These are phyloP conservation scores for Lanmaoa pseudosensibilis DNA, from an alignment of 768 basidiomycete genomes.

Conservation along the genomic window DNA sequence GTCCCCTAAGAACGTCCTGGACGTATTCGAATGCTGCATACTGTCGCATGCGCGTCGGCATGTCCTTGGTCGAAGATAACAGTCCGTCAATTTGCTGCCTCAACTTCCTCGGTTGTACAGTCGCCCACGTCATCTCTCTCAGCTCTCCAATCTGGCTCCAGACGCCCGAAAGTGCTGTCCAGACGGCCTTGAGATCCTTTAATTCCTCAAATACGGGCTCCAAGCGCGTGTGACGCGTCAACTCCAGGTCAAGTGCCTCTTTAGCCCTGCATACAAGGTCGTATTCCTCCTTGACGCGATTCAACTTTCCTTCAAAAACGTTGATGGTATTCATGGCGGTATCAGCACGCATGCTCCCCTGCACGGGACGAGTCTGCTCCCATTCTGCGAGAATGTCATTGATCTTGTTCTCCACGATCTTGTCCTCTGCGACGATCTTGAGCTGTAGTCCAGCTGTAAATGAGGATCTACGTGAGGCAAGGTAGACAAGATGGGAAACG, in stretches of 20 bases:
- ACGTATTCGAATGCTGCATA: slow-evolving; percentile 99
- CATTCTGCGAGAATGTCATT: slow-evolving; percentile 88
- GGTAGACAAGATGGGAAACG: slow-evolving; percentile 4
- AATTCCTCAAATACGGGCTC: slow-evolving; percentile 95
- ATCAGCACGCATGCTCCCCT: slow-evolving; percentile 95
- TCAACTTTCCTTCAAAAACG: slow-evolving; percentile 90
- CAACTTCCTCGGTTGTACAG: slow-evolving; percentile 91
- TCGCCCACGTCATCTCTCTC: slow-evolving; percentile 86
- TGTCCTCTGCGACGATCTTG: slow-evolving; percentile 99
- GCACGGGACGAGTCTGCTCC: slow-evolving; percentile 95
- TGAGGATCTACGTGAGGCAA: slow-evolving; percentile 3
- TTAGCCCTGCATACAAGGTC: slow-evolving; percentile 95
- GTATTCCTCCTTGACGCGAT: slow-evolving; percentile 89
- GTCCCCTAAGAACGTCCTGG: slow-evolving; percentile 81
- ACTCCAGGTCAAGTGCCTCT: slow-evolving; percentile 92
- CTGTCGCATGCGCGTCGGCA: slow-evolving; percentile 98
- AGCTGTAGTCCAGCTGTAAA: slow-evolving; percentile 87
- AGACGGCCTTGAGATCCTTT: slow-evolving; percentile 95
- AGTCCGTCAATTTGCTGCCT: slow-evolving; percentile 93
- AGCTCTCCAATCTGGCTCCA: slow-evolving; percentile 93
- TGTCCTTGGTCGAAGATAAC: slow-evolving; percentile 91
- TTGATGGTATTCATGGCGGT: slow-evolving; percentile 95
- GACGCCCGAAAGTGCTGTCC: slow-evolving; percentile 97
- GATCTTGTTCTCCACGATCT: slow-evolving; percentile 95
- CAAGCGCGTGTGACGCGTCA: slow-evolving; percentile 84